Conservation (phyloP, 495 filamentous ascomycete species). For the Penicillium lagena region DNA sequence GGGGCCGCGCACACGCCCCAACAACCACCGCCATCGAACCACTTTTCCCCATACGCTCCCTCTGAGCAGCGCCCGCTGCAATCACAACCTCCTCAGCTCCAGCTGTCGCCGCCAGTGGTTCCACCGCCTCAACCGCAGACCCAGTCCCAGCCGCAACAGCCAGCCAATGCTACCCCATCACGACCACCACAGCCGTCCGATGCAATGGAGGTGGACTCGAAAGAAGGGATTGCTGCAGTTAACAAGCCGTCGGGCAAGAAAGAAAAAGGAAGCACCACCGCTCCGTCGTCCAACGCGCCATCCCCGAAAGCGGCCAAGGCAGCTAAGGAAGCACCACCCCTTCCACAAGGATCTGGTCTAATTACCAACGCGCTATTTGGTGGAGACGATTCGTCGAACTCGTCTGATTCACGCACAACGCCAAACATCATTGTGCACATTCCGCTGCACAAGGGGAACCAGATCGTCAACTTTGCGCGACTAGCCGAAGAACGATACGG, state of each 20-base stretch:
- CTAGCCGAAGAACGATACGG: slow-evolving; percentile 91
- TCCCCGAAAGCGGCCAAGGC: slow-evolving; percentile 51
- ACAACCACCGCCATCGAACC: slow-evolving; percentile 13
- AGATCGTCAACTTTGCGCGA: slow-evolving; percentile 91
- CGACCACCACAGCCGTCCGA: slow-evolving; percentile 10
- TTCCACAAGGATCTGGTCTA: slow-evolving; percentile 62
- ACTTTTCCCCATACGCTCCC: slow-evolving; percentile 26
- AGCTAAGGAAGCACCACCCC: slow-evolving; percentile 47
- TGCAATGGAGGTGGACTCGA: slow-evolving; percentile 34
- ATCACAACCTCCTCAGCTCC: slow-evolving; percentile 14
- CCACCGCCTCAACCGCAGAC: slow-evolving; percentile 14
- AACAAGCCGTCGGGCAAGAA: slow-evolving; percentile 22
- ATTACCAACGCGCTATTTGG: slow-evolving; percentile 58
- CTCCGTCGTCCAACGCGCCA: slow-evolving; percentile 48
- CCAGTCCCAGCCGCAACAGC: slow-evolving; percentile 8
- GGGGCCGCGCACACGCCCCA: slow-evolving; percentile 16
- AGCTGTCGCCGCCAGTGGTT: slow-evolving; percentile 14
- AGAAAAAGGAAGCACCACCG: slow-evolving; percentile 35
- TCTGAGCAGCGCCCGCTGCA: slow-evolving; percentile 14
- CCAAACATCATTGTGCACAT: slow-evolving; percentile 83
- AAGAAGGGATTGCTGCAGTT: slow-evolving; percentile 8
- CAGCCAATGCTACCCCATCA: slow-evolving; percentile 14
- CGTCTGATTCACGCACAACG: slow-evolving; percentile 43
- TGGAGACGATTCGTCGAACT: slow-evolving; percentile 34
- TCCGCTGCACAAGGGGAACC: slow-evolving; percentile 70